Evolutionary conservation across 2,329 filamentous ascomycete species (phyloP), one percentile per base, ranked within the genome.

Genomic region (Paecilomyces dactylethromorphus): DNA sequence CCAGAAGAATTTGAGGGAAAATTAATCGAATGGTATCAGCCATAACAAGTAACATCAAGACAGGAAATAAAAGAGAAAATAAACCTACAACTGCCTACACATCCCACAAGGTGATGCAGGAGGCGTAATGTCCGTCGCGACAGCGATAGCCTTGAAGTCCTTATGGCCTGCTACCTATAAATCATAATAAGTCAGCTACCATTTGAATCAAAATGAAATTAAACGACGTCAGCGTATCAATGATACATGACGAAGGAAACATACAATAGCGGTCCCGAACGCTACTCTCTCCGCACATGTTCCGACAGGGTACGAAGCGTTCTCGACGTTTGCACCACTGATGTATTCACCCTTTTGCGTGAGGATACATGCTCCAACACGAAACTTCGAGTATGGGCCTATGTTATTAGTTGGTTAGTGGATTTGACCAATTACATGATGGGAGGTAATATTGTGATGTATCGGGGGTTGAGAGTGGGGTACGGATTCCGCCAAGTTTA

Each of bases 271-370:
- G 45, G 87, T 91, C 7, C 85, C 89, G 64, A 97, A 82, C 1
- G 91, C 92, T n/a, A 93, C 90, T 59, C 93, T 82, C 82, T 99
- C 94, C 13, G 94, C 94, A 74, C 94, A 97, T 2, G 90, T 95
- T n/a, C 91, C 91, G 5, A 97, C 92, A 0, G 94, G 93, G 72
- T 96, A 97, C 29, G 89, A 81, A 1, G 91, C 92, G 72, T 97
- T 97, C 78, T 99, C 94, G 62, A 97, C 86, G 71, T 96, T 96
- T 62, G 90, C 92, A 57, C 94, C 94, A 53, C 83, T 79, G 59
- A 92, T 81, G 65, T 81, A 85, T 59, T 76, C 73, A 2, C 81
- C 83, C 31, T 80, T 75, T 11, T 74, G 62, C 6, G 85, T 82
- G 62, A 97, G 85, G 61, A 97, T 76, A 33, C 89, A 87, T 55